These are phyloP conservation scores for Auxenochlorella pyrenoidosa DNA, from an alignment of 139 green algal genomes.

Conservation along the genomic window DNA sequence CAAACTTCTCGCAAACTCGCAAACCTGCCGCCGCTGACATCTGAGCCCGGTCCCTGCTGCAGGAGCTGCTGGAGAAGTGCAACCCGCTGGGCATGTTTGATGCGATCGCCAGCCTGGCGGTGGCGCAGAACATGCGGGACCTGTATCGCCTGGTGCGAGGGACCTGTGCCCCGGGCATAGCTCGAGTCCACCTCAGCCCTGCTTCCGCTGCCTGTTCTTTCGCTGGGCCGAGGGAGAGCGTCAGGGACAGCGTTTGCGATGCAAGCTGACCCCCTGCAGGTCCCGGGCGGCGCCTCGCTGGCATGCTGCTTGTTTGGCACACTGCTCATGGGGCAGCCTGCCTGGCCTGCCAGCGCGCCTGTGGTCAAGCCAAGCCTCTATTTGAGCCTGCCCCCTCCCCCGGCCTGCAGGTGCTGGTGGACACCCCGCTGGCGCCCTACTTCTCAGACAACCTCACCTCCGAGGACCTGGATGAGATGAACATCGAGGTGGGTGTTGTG, in stretches of 20 bases:
- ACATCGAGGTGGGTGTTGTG: slow-evolving; percentile 84
- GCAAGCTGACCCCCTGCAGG: neutral
- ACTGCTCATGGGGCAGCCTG: no score
- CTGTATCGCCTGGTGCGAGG: slow-evolving; percentile 93
- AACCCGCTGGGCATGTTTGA: slow-evolving; percentile 99
- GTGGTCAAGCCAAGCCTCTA: no score
- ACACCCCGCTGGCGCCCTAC: slow-evolving; percentile 97
- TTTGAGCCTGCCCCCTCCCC: neutral
- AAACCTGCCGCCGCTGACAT: neutral
- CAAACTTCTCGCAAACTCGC: neutral
- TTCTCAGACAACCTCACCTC: slow-evolving; percentile 87
- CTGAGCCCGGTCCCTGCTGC: neutral
- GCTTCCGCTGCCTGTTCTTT: no score
- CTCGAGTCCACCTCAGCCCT: neutral
- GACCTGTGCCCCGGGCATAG: neutral
- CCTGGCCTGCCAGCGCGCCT: no score
- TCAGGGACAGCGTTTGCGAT: neutral
- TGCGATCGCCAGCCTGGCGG: slow-evolving; percentile 92
- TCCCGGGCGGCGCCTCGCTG: neutral
- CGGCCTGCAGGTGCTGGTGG: slow-evolving; percentile 71
- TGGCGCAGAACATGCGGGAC: slow-evolving; percentile 97
- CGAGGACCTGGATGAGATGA: slow-evolving; percentile 99
- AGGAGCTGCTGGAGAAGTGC: slow-evolving; percentile 99
- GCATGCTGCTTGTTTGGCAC: neutral
- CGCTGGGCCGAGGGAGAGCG: neutral